These are phyloP conservation scores for Fusarium verrucosum DNA, from an alignment of 2,329 filamentous ascomycete species.

Conservation along the genomic window DNA sequence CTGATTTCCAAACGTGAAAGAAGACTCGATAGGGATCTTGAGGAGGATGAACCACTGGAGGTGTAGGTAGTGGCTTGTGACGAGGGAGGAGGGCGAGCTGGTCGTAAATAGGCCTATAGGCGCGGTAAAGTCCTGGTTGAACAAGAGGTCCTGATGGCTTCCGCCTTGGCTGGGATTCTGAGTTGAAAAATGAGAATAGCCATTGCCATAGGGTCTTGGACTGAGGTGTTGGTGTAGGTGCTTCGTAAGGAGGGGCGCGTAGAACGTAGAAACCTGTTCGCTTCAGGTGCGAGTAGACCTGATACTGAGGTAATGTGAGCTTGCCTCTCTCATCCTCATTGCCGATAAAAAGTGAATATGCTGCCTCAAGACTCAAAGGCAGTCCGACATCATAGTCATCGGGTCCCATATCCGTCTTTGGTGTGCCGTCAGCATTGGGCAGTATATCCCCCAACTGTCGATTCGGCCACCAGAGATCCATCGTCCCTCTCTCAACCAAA, in stretches of 20 bases:
- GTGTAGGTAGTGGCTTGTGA: constrained; percentile 64
- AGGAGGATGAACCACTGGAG: constrained; percentile 42
- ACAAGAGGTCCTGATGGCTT: constrained; percentile 65
- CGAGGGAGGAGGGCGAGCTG: constrained; percentile 78
- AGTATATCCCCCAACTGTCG: constrained; percentile 60
- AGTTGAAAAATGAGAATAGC: constrained; percentile 60
- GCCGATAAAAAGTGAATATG: constrained; percentile 86
- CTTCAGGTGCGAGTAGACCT: constrained; percentile 86
- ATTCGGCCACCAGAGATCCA: constrained; percentile 87
- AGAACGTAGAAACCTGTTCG: constrained; percentile 83
- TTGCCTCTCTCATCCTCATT: constrained; percentile 69
- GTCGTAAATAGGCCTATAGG: constrained; percentile 76
- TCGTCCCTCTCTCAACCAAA: constrained; percentile 83
- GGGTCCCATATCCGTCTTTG: constrained; percentile 38
- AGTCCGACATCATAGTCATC: constrained; percentile 69
- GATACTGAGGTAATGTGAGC: constrained; percentile 79
- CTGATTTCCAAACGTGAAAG: constrained; percentile 82
- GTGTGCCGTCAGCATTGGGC: constrained; percentile 46
- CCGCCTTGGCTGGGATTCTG: constrained; percentile 39
- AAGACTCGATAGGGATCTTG: constrained; percentile 74
- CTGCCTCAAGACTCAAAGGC: constrained; percentile 91
- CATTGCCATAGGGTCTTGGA: constrained; percentile 59
- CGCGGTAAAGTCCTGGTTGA: constrained; percentile 70
- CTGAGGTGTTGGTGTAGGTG: constrained; percentile 25
- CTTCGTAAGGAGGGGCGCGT: constrained; percentile 63